Evolutionary conservation across 2,329 filamentous ascomycete genomes (phyloP), one percentile per base, ranked within the genome.

Genomic region (Cryphonectria carpinicola): DNA sequence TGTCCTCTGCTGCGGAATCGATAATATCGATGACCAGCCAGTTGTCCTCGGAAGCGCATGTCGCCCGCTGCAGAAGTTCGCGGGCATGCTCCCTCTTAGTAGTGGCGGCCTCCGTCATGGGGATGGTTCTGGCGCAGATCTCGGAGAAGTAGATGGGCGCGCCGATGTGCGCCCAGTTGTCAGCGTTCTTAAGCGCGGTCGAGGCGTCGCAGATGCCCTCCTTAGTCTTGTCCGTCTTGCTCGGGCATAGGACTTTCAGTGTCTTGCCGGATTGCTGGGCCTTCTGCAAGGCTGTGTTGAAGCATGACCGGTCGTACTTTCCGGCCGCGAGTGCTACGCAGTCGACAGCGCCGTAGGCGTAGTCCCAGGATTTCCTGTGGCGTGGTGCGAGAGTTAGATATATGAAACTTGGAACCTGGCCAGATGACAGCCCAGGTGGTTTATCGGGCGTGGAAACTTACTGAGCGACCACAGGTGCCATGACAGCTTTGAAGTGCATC

Each of bases 401-500:
- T 13, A 13, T 49, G 22, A 22, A 49, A 22, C 4, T 19, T 49
- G 46, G 17, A 49, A 14, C 8, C 46, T 3, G 17, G 46, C 46
- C 6, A 49, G 14, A 6, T 49, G 46, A 22, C 22, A 49, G 46
- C 46, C 13, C 22, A 49, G 28, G 28, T 28, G 28, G 1, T 46
- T 49, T 49, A 49, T 49, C 5, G 7, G 19, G 19, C 46, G 46
- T 1, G 46, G 22, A 22, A 22, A 49, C 46, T 49, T 49, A 49
- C 46, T 49, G 46, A 49, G 46, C 6, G 46, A 49, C 6, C 6
- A 22, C 46, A 14, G 46, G 46, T 49, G 14, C 22, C 46, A 22
- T 49, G 46, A 49, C 46, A 49, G 46, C 46, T 49, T 49, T 49
- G 46, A 49, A 49, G 46, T 49, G 46, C 46, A 49, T 49, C 46